Conservation (phyloP, 2,329 filamentous ascomycete species). For the Calcarisporium arbuscula region DNA sequence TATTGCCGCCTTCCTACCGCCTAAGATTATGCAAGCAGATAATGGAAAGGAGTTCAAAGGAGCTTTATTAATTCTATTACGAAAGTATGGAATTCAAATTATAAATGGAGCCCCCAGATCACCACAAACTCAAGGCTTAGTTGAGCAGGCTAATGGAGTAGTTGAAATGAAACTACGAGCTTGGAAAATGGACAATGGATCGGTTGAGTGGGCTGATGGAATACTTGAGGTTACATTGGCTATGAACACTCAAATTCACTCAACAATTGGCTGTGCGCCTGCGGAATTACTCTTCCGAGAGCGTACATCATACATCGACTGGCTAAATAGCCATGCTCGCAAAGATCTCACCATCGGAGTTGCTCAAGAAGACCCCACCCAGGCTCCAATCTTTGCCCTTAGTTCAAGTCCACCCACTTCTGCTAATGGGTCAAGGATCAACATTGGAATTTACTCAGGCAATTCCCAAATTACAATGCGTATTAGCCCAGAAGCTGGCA, state of each 20-base stretch:
- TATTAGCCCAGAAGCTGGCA: constrained; percentile 3
- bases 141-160: constrained; percentile 6
- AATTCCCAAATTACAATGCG: constrained; percentile 4
- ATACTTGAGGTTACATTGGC: constrained; percentile 6
- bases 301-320: constrained; percentile 1
- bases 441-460: constrained; percentile 3
- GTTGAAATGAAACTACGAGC: constrained; percentile 6
- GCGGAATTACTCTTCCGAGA: constrained; percentile 5
- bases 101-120: constrained; percentile 4
- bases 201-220: constrained; percentile 4
- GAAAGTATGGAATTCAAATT: constrained; percentile 5
- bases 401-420: constrained; percentile 2
- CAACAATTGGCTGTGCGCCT: constrained; percentile 4
- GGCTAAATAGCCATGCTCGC: constrained; percentile 2
- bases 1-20: constrained; percentile 4
- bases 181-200: constrained; percentile 7
- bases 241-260: constrained; percentile 6
- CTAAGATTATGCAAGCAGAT: constrained; percentile 5
- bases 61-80: constrained; percentile 5
- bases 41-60: constrained; percentile 5
- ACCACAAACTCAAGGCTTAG: constrained; percentile 6
- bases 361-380: neutral
- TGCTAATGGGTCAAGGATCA: constrained; percentile 1
- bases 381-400: constrained; percentile 2
- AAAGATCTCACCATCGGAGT: constrained; percentile 2